Evolutionary conservation across 2,329 filamentous ascomycete species (phyloP).

Genomic region (Ascochyta lentis): DNA sequence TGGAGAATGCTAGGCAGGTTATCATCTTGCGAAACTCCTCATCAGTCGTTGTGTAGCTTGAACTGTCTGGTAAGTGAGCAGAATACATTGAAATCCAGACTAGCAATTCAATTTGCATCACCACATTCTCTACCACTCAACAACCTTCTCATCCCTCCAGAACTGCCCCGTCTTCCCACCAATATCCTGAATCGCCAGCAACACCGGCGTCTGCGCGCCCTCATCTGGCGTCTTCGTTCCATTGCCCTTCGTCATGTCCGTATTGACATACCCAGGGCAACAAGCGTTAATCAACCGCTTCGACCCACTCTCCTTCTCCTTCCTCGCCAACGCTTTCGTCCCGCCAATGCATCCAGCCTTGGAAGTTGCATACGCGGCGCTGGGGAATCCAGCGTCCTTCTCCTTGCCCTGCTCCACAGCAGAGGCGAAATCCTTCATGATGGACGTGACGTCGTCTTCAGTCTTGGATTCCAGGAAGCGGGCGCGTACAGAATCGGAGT

Average conservation of each 20-base stretch:
- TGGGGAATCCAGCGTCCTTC: slow-evolving; percentile 58
- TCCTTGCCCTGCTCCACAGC: slow-evolving; percentile 56
- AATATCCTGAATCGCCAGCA: slow-evolving; percentile 52
- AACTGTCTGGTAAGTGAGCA: too few species aligned
- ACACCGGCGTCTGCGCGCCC: slow-evolving; percentile 54
- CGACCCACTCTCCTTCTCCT: slow-evolving; percentile 41
- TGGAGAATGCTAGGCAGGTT: too few species aligned
- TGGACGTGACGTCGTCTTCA: slow-evolving; percentile 53
- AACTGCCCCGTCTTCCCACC: slow-evolving; percentile 46
- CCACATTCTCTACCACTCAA: slow-evolving; percentile 41
- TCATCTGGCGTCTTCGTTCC: slow-evolving; percentile 51
- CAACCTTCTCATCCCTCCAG: slow-evolving; percentile 49
- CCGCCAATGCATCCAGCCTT: slow-evolving; percentile 55
- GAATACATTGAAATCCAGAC: too few species aligned
- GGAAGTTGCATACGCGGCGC: slow-evolving; percentile 57
- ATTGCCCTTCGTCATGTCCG: slow-evolving; percentile 56
- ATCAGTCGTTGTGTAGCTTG: too few species aligned
- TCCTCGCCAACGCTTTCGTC: slow-evolving; percentile 48
- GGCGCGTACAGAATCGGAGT: slow-evolving; percentile 52
- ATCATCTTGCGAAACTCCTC: too few species aligned
- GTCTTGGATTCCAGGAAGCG: slow-evolving; percentile 53
- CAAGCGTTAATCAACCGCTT: slow-evolving; percentile 48
- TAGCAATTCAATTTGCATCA: too few species aligned
- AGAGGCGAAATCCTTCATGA: slow-evolving; percentile 59
- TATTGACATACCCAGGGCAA: slow-evolving; percentile 55